Base-by-base conservation (phyloP, 129 eudicot genomes). In the Ambrosia artemisiifolia region DNA sequence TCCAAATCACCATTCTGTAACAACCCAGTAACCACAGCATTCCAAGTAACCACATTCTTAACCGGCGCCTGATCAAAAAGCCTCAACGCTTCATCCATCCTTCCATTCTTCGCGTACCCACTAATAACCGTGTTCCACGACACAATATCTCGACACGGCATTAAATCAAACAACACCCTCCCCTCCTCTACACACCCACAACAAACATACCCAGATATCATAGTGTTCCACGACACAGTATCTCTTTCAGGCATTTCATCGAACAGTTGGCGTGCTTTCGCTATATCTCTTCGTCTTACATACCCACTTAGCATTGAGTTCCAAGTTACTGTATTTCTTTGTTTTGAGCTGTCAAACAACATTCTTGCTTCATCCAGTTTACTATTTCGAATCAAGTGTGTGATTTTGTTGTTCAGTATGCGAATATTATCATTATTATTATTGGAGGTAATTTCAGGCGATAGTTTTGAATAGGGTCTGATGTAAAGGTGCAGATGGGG, bases 111-210 rank as follows among this genome's bases (percentile, higher is more conserved):
- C 1, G 92, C 92, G 9, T 91, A 91, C 83, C 97, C 97, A 60
- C 91, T 85, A 33, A 91, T 85, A 70, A 91, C 70, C 11, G 95
- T 85, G 64, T 91, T 91, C 97, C 95, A 91, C 16, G 97, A 85
- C 67, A 88, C 83, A 65, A 81, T 67, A 83, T 88, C 91, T 36
- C 85, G 81, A 59, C 75, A 59, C 10, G 85, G 91, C 96, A 86
- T 86, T 50, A 30, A 38, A 73, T 86, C 86, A 75, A 91, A 91
- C 85, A 91, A 66, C 16, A 67, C 2, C 66, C 83, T 82, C 0
- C 88, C 97, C 35, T 84, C 92, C 44, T 84, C 74, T 44, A 84
- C 11, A 76, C 78, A 80, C 56, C 82, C 69, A 75, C 76, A 80
- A 70, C 86, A 83, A 53, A 86, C 60, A 62, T 85, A 91, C 19